Conservation (phyloP, 169 alveolate species). For the Plasmodium coatneyi region DNA sequence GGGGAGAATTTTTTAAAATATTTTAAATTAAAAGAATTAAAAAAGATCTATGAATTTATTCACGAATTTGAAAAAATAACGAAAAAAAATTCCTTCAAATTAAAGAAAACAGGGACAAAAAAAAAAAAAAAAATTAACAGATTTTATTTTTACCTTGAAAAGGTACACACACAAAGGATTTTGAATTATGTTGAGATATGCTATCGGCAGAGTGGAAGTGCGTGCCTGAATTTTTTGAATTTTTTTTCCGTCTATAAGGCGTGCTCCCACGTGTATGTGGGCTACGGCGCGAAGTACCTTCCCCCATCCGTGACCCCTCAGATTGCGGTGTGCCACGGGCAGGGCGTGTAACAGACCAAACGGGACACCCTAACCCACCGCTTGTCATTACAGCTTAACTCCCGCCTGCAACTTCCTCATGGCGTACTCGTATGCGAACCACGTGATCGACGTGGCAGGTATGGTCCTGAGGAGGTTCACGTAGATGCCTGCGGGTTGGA, state of each 20-base stretch:
- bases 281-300: not conserved
- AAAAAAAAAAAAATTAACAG: not conserved
- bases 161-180: not conserved
- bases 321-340: not conserved
- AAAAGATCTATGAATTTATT: constrained; percentile 44
- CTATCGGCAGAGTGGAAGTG: constrained; percentile 10
- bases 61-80: constrained; percentile 61
- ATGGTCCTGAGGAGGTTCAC: constrained; percentile 52
- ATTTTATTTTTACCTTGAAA: constrained; percentile 5
- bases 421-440: constrained; percentile 66
- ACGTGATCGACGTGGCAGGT: constrained; percentile 71
- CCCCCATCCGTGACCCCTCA: constrained; percentile 35
- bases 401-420: constrained; percentile 51
- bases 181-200: constrained; percentile 28
- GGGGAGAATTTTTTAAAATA: constrained; percentile 12
- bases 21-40: constrained; percentile 50
- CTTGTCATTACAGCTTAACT: not conserved
- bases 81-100: constrained; percentile 32
- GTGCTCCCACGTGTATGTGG: constrained; percentile 11
- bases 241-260: constrained; percentile 9
- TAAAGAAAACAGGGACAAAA: constrained; percentile 9
- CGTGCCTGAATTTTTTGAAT: constrained; percentile 22
- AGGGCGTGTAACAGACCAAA: too few species aligned
- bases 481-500: constrained; percentile 34
- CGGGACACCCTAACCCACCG: not conserved